Evolutionary conservation across 805 yeast species (phyloP).

Genomic region (Metschnikowia sp.): DNA sequence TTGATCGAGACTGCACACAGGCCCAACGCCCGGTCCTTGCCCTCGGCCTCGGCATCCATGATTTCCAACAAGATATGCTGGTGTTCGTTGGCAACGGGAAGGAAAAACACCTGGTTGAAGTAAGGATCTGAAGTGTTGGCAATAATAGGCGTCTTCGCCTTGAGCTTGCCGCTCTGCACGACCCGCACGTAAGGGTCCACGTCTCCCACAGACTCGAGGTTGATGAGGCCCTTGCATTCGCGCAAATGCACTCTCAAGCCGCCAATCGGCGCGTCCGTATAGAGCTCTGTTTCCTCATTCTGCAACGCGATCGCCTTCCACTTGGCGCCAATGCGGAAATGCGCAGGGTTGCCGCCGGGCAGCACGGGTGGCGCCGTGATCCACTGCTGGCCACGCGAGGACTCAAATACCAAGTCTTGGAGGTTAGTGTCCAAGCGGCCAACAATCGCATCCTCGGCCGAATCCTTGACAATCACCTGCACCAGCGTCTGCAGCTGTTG

Average conservation of each 20-base stretch:
- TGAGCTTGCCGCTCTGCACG: slow-evolving; percentile 53
- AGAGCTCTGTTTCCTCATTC: slow-evolving; percentile 44
- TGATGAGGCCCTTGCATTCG: slow-evolving; percentile 48
- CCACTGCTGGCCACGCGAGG: slow-evolving; percentile 48
- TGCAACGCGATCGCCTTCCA: slow-evolving; percentile 70
- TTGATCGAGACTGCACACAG: slow-evolving; percentile 47
- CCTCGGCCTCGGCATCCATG: slow-evolving; percentile 64
- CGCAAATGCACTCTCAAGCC: slow-evolving; percentile 58
- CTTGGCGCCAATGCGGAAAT: slow-evolving; percentile 49
- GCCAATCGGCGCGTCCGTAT: slow-evolving; percentile 61
- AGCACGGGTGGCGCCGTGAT: slow-evolving; percentile 46
- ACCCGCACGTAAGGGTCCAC: slow-evolving; percentile 74
- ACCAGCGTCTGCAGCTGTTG: slow-evolving; percentile 56
- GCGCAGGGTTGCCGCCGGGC: slow-evolving; percentile 36
- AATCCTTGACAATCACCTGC: slow-evolving; percentile 58
- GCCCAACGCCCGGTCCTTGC: slow-evolving; percentile 65
- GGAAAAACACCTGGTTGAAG: slow-evolving; percentile 56
- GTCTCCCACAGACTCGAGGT: slow-evolving; percentile 64
- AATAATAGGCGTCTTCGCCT: slow-evolving; percentile 52
- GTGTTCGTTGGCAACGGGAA: slow-evolving; percentile 59
- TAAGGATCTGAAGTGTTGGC: slow-evolving; percentile 53
- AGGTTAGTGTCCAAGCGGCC: slow-evolving; percentile 52
- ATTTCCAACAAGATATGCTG: slow-evolving; percentile 58
- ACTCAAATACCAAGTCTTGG: slow-evolving; percentile 52
- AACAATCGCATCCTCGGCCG: slow-evolving; percentile 50